Base-by-base conservation (phyloP, 163 green algal genomes). In the Coccomyxa subellipsoidea region DNA sequence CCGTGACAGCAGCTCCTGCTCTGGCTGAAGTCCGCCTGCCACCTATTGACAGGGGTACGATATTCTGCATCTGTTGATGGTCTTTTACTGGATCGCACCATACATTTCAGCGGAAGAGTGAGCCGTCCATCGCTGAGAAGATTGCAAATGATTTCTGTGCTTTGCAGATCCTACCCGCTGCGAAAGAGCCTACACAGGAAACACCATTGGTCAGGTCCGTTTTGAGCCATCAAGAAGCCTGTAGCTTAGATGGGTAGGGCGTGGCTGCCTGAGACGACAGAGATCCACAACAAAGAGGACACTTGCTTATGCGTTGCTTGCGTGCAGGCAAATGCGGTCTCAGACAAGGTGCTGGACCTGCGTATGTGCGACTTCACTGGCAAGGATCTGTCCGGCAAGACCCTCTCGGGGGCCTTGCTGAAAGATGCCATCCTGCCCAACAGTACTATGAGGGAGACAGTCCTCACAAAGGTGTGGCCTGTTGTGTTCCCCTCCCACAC, bases 151-250 rank as follows among this genome's bases (percentile, higher is more conserved):
- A 25, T 36, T 54, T 4, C 53, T 36, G 8, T 83, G 69, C 31
- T 38, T 38, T 80, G 80, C 83, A 88, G 96, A 99, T 85, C 96
- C 96, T 59, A 92, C 93, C 76, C 84, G 94, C 9, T 99, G 96
- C 84, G 94, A 97, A 37, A 91, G 93, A 53, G 96, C 91, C 18
- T 98, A 93, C 79, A 87, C 92, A 0, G 96, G 96, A 80, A 98
- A 98, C 93, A 98, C 95, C 32, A 97, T 98, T 73, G 95, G 95
- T 0, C 94, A 98, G 91, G 93, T 94, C 69, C 81, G 91, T 12
- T 27, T 4, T 72, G 21, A 9, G 7, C n/a, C 9, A 27, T 83
- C 37, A 31, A 27, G 23, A 59, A 7, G 29, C 38, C 7, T 25
- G 31, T 47, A 54, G 78, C 12, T 37, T 2, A 21, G 27, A 69